Percentiles rank a stretch among this genome's conserved stretches.
These are phyloP conservation scores for Penicillium crystallinum DNA, from an alignment of 495 filamentous ascomycete genomes.

Conservation along the genomic window DNA sequence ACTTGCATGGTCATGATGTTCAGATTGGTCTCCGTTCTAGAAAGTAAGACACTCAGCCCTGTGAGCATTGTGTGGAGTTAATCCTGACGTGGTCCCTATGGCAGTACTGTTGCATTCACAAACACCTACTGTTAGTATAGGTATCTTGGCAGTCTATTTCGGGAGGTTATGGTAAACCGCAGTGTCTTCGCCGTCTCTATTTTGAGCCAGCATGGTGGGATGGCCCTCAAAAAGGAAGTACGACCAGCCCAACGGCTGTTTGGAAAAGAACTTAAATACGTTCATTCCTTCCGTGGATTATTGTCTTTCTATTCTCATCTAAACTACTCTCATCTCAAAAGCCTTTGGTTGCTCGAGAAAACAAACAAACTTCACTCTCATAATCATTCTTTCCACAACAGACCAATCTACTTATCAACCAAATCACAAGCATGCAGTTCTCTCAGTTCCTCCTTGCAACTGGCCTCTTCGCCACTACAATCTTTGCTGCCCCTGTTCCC, in stretches of 20 bases:
- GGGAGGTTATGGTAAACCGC: background rate
- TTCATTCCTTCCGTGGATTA: background rate
- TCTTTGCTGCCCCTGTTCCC: constrained; percentile 33
- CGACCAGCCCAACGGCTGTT: background rate
- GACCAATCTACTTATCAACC: background rate
- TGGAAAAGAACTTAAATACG: background rate
- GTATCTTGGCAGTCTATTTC: background rate
- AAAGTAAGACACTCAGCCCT: background rate
- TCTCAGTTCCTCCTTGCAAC: constrained; percentile 32
- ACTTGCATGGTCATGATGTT: too few relatives aligned
- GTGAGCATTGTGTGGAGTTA: background rate
- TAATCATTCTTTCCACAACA: background rate
- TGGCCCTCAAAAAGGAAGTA: background rate
- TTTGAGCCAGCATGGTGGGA: background rate
- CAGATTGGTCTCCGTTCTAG: too few relatives aligned
- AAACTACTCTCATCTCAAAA: background rate
- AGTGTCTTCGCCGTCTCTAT: background rate
- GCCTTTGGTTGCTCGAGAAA: background rate
- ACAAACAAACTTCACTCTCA: background rate
- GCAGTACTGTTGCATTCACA: background rate
- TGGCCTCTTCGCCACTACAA: constrained; percentile 32
- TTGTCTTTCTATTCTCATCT: background rate
- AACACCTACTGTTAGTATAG: background rate
- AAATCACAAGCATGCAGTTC: constrained; percentile 43
- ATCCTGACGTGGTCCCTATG: background rate